These are phyloP conservation scores for Phaeomoniella chlamydospora DNA, from an alignment of 2,329 filamentous ascomycete genomes.

Conservation along the genomic window DNA sequence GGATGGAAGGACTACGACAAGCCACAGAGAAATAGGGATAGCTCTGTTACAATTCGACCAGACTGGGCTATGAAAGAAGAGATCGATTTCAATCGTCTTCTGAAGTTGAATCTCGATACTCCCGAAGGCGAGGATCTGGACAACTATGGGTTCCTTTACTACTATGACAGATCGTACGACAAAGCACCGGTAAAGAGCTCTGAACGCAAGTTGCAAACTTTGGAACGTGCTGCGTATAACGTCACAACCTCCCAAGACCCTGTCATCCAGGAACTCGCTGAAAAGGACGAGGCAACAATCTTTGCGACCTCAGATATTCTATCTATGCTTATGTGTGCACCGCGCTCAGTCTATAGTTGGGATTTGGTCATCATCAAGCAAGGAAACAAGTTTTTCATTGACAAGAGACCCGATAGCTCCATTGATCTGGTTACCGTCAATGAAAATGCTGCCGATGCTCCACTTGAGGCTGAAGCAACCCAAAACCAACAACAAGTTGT, in stretches of 20 bases:
- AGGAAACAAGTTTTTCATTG: slow-evolving; percentile 93
- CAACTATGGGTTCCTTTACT: slow-evolving; percentile 92
- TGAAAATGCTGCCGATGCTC: slow-evolving; percentile 92
- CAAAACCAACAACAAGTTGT: slow-evolving; percentile 27
- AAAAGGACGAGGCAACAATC: slow-evolving; percentile 90
- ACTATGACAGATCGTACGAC: slow-evolving; percentile 93
- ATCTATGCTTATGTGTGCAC: slow-evolving; percentile 98
- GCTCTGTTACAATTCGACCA: slow-evolving; percentile 87
- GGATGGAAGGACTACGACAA: slow-evolving; percentile 99
- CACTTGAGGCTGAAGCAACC: slow-evolving; percentile 69
- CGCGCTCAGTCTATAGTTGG: slow-evolving; percentile 95
- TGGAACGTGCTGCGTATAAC: slow-evolving; percentile 95
- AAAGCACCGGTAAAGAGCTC: slow-evolving; percentile 81
- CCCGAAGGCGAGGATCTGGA: slow-evolving; percentile 93
- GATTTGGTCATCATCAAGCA: slow-evolving; percentile 89
- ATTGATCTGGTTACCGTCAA: slow-evolving; percentile 98
- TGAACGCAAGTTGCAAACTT: slow-evolving; percentile 62
- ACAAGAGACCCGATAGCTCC: slow-evolving; percentile 91
- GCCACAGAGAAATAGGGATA: slow-evolving; percentile 88
- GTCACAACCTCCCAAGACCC: slow-evolving; percentile 94
- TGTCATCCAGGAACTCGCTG: slow-evolving; percentile 89
- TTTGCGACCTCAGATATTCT: slow-evolving; percentile 95
- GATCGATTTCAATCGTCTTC: slow-evolving; percentile 92
- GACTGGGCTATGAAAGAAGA: slow-evolving; percentile 95
- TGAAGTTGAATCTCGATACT: slow-evolving; percentile 89